Evolutionary conservation across 2,329 filamentous ascomycete species (phyloP), one percentile per base, ranked within the genome.

Genomic region (Fusarium fracticaudum): DNA sequence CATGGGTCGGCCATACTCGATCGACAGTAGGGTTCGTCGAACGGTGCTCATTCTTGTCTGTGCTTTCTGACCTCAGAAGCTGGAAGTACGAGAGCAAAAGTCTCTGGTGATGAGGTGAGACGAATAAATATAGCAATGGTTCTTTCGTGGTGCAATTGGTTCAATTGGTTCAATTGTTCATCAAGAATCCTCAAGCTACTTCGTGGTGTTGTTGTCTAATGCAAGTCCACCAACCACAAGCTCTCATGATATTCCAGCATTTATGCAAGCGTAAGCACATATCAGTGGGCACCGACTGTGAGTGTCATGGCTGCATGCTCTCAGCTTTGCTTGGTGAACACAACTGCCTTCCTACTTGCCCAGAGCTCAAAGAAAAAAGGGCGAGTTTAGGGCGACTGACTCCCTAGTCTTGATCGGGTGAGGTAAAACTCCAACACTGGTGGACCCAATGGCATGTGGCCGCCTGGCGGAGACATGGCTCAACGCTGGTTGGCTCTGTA

Each of bases 361-460:
- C 20, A 45, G 43, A 60, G 60, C 55, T 47, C 59, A 29, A 33
- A 22, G 43, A 47, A 70, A 66, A 45, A 58, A 62, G 64, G 63
- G 50, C 64, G 58, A 51, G 38, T 58, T 71, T 51, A 58, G 71
- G 60, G 65, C 61, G 70, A 76, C 77, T 71, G 61, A 53, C 48
- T 55, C 45, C 69, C 77, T 76, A 66, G 55, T 47, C 77, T 68
- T 43, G 55, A 77, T 77, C 63, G 72, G 76, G 72, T 45, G 57
- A 74, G 60, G 72, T 74, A 74, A 78, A 76, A 78, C 74, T 60
- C 43, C 69, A 76, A 69, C 65, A 64, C 60, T 61, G 67, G 67
- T 69, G 70, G 74, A 66, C 43, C 67, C 48, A 62, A 64, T 73
- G 73, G 73, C 74, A 71, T 77, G 74, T 74, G 74, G 67, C 59